These are phyloP conservation scores for Picea glauca DNA, from an alignment of 75 land plant genomes.

Conservation along the genomic window DNA sequence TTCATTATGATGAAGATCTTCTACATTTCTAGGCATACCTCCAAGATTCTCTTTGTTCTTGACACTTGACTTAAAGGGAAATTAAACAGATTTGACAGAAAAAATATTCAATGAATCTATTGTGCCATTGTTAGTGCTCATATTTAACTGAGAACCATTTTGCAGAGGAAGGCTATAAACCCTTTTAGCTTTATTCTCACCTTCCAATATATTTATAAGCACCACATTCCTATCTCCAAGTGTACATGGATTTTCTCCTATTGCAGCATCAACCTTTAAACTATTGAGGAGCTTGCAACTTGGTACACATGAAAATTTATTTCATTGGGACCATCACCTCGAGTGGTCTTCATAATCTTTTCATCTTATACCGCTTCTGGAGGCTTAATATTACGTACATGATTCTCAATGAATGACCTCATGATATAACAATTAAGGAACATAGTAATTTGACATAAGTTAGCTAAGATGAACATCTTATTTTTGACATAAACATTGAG, in stretches of 20 bases:
- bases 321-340: slow-evolving; percentile 24
- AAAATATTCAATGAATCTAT: slow-evolving; percentile 47
- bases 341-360: slow-evolving; percentile 13
- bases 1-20: not conserved
- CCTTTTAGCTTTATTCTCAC: slow-evolving; percentile 10
- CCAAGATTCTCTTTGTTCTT: slow-evolving; percentile 12
- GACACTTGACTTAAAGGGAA: slow-evolving; percentile 14
- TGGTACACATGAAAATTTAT: slow-evolving; percentile 11
- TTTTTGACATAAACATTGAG: no score
- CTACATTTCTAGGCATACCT: slow-evolving; percentile 17
- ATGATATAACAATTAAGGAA: no score
- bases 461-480: no score
- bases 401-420: no score
- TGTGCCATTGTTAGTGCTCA: slow-evolving; percentile 56
- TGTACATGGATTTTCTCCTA: not conserved
- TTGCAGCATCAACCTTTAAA: slow-evolving; percentile 8
- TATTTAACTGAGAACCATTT: slow-evolving; percentile 38
- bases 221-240: not conserved
- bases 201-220: not conserved
- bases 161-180: slow-evolving; percentile 26
- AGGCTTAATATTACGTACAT: slow-evolving; percentile 21
- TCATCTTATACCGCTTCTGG: slow-evolving; percentile 40
- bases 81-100: slow-evolving; percentile 15
- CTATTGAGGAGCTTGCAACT: slow-evolving; percentile 43
- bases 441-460: no score